Percentiles rank a stretch among this genome's conserved stretches.
Evolutionary conservation across 768 basidiomycete species (phyloP).

Genomic region (Termitomyces sp.): DNA sequence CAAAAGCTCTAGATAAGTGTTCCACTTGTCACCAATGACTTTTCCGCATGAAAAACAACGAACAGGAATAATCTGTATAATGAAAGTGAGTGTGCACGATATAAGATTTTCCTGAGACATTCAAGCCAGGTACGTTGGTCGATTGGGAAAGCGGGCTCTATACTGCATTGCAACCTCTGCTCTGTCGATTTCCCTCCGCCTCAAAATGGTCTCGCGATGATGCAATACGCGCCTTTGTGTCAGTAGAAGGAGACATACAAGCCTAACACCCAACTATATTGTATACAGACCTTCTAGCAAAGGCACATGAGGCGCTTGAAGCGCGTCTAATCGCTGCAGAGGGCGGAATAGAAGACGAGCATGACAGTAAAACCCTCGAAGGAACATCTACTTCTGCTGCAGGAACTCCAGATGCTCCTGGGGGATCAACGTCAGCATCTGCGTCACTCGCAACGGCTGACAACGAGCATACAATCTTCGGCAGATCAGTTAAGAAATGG

Average conservation of each 20-base stretch:
- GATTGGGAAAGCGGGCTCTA: constrained; percentile 75
- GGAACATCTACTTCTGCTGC: constrained; percentile 10
- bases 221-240: constrained; percentile 44
- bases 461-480: constrained; percentile 45
- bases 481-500: constrained; percentile 58
- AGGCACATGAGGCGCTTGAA: constrained; percentile 34
- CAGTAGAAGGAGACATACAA: constrained; percentile 55
- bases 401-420: background rate
- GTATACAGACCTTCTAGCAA: constrained; percentile 59
- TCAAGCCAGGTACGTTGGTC: constrained; percentile 51
- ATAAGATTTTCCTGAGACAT: background rate
- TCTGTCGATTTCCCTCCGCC: constrained; percentile 35
- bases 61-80: constrained; percentile 86
- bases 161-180: constrained; percentile 46
- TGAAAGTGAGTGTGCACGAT: background rate
- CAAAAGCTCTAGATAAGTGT: constrained; percentile 76
- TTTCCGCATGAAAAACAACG: constrained; percentile 97
- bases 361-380: constrained; percentile 14
- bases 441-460: constrained; percentile 7
- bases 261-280: constrained; percentile 50
- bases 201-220: constrained; percentile 45
- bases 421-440: constrained; percentile 14
- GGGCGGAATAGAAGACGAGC: constrained; percentile 8
- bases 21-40: constrained; percentile 97
- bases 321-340: constrained; percentile 29